phyloP scores from a whole-genome alignment of 2,329 filamentous ascomycete genomes.

The Madurella fahalii region DNA sequence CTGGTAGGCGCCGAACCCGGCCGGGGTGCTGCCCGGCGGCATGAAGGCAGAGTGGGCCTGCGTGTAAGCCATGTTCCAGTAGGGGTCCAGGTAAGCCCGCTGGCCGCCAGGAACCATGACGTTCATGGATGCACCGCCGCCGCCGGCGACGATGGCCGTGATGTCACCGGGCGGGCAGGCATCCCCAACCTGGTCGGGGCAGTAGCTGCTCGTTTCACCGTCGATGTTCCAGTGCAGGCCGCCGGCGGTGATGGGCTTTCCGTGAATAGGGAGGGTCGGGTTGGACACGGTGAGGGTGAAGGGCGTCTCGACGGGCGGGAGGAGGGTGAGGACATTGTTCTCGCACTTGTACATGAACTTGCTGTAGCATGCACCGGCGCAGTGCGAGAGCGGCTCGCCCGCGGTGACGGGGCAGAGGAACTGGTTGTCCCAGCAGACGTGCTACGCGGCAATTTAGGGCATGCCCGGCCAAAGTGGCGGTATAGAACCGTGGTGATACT shows the following conservation, averaged over 20 bases:
- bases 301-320: constrained; percentile 22
- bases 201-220: constrained; percentile 32
- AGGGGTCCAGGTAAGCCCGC: constrained; percentile 28
- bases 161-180: constrained; percentile 29
- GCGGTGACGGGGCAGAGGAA: constrained; percentile 34
- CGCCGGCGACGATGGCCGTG: constrained; percentile 26
- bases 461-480: neutral
- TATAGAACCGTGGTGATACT: neutral
- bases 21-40: constrained; percentile 26
- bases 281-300: constrained; percentile 32
- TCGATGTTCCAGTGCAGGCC: constrained; percentile 25
- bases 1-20: constrained; percentile 30
- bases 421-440: constrained; percentile 30
- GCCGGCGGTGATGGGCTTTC: constrained; percentile 29
- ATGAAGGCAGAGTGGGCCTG: constrained; percentile 33
- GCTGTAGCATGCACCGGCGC: constrained; percentile 35
- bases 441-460: constrained; percentile 19
- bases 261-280: constrained; percentile 29
- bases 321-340: constrained; percentile 25
- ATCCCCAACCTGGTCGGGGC: constrained; percentile 25
- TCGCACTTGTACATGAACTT: constrained; percentile 33
- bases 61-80: constrained; percentile 31
- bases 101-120: constrained; percentile 34
- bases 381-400: constrained; percentile 33
- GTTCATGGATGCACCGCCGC: constrained; percentile 25